Percentiles rank a stretch among this genome's conserved stretches.
These are phyloP conservation scores for Aspergillus versicolor DNA, from an alignment of 2,329 filamentous ascomycete species.

Conservation along the genomic window DNA sequence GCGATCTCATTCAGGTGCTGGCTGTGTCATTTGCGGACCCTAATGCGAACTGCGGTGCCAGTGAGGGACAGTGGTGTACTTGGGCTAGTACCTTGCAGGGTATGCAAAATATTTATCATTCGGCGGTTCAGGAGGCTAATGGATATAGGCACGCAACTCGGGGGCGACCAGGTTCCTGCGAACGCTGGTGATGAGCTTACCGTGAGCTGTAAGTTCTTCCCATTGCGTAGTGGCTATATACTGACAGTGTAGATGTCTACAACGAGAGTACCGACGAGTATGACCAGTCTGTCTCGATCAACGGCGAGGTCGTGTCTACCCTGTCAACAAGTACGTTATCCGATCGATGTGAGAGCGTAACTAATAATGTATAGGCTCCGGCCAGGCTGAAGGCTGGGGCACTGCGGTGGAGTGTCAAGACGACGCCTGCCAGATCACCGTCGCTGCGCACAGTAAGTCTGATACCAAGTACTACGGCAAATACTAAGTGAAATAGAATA, in stretches of 20 bases:
- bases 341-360: neutral
- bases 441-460: slow-evolving; percentile 17
- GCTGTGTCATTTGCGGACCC: slow-evolving; percentile 30
- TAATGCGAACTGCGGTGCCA: slow-evolving; percentile 31
- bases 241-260: slow-evolving; percentile 25
- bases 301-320: slow-evolving; percentile 28
- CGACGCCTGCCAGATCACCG: slow-evolving; percentile 24
- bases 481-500: slow-evolving; percentile 21
- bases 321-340: slow-evolving; percentile 26
- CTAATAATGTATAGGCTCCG: slow-evolving; percentile 20
- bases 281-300: slow-evolving; percentile 30
- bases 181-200: slow-evolving; percentile 24
- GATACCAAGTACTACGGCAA: too few species aligned
- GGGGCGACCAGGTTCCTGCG: slow-evolving; percentile 28
- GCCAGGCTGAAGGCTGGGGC: slow-evolving; percentile 32
- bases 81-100: slow-evolving; percentile 34
- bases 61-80: slow-evolving; percentile 31
- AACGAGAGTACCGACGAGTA: slow-evolving; percentile 31
- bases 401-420: slow-evolving; percentile 35
- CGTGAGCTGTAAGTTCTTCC: slow-evolving; percentile 25
- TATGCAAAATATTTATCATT: neutral
- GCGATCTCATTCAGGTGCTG: slow-evolving; percentile 34
- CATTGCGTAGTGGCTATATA: neutral
- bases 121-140: neutral
- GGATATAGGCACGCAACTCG: slow-evolving; percentile 20